Base-by-base conservation (phyloP, 176 grass and related monocot genomes). In the Saccharum officinarum region DNA sequence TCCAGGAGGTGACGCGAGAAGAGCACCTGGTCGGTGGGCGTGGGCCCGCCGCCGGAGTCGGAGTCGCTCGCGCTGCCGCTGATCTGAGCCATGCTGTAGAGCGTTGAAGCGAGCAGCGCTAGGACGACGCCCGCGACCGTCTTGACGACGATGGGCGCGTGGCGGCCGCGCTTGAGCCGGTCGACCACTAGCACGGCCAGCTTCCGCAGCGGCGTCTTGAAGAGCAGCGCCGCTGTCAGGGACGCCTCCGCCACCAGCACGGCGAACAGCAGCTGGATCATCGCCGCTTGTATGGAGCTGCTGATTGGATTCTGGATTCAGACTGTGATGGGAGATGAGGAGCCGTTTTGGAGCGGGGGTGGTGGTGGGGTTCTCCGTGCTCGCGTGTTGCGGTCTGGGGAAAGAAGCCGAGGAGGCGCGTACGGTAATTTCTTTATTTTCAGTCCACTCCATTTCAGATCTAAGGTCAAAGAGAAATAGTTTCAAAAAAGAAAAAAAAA, bases 21-120 rank as follows among this genome's bases (percentile, higher is more conserved):
- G 50, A 98, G 91, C 77, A 95, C 87, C 91, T 95, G 95, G 74
- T 98, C 92, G 67, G 95, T 98, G 75, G 95, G 83, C n/a, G 95
- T 90, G 74, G 87, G 87, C 69, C 72, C 60, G 18, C 71, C 87
- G 42, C 85, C 73, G 42, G 65, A 50, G 18, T 90, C 91, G 57
- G 65, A 9, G 68, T 95, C 93, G 38, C 81, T 63, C 46, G 78
- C 77, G 78, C 87, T 75, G 80, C 44, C 54, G 16, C 71, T 72
- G 91, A 98, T 91, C 95, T 98, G 89, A 20, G 52, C 13, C 80
- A 98, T 88, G 91, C 92, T 90, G 80, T 92, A 90, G 80, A 89
- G 82, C 20, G 89, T 92, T 40, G 92, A 98, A 41, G 71, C 42
- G 37, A 98, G 87, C 34, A 98, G 85, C 7, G 90, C 28, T 3